A percentile compares a stretch with the other conserved stretches of the same genome.
phyloP scores from a whole-genome alignment of 192 early-diverging fungal species.

The Hyaloraphidium curvatum region DNA sequence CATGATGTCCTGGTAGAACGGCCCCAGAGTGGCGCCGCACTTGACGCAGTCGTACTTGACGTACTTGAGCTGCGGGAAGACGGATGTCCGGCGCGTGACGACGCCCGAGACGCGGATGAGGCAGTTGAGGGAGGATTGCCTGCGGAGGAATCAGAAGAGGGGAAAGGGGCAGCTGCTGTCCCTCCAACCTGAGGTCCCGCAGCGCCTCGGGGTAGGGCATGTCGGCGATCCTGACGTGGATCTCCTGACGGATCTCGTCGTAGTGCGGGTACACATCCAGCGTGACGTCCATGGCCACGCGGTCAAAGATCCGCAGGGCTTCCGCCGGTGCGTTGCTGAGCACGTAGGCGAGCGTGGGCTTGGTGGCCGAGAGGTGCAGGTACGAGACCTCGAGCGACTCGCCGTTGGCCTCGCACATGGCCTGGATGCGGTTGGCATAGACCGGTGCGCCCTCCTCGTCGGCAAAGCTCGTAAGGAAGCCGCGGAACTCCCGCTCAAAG shows the following conservation, averaged over 20 bases:
- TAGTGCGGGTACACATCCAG: slow-evolving; percentile 77
- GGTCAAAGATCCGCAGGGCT: slow-evolving; percentile 78
- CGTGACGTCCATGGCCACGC: slow-evolving; percentile 80
- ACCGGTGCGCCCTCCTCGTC: slow-evolving; percentile 72
- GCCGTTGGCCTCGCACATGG: slow-evolving; percentile 67
- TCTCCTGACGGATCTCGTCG: slow-evolving; percentile 72
- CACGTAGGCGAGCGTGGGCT: slow-evolving; percentile 73
- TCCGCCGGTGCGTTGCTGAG: slow-evolving; percentile 73
- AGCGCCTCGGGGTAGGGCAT: slow-evolving; percentile 66
- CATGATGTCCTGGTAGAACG: slow-evolving; percentile 81
- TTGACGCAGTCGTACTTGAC: slow-evolving; percentile 91
- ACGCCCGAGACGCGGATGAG: slow-evolving; percentile 81
- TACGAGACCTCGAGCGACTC: slow-evolving; percentile 80
- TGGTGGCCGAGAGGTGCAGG: slow-evolving; percentile 54
- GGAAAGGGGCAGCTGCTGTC: background rate
- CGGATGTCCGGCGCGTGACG: slow-evolving; percentile 77
- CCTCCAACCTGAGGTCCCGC: slow-evolving; percentile 48
- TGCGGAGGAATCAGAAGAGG: slow-evolving; percentile 4
- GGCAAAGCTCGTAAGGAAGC: slow-evolving; percentile 73
- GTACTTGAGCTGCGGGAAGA: slow-evolving; percentile 93
- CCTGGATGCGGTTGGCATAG: slow-evolving; percentile 77
- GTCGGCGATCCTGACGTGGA: slow-evolving; percentile 84
- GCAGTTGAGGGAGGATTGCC: slow-evolving; percentile 80
- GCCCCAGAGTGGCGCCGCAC: slow-evolving; percentile 76
- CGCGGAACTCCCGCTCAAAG: slow-evolving; percentile 68